Percentiles rank a stretch among this genome's conserved stretches.
These are phyloP conservation scores for Fusarium sp. DNA, from an alignment of 2,329 filamentous ascomycete genomes.

Conservation along the genomic window DNA sequence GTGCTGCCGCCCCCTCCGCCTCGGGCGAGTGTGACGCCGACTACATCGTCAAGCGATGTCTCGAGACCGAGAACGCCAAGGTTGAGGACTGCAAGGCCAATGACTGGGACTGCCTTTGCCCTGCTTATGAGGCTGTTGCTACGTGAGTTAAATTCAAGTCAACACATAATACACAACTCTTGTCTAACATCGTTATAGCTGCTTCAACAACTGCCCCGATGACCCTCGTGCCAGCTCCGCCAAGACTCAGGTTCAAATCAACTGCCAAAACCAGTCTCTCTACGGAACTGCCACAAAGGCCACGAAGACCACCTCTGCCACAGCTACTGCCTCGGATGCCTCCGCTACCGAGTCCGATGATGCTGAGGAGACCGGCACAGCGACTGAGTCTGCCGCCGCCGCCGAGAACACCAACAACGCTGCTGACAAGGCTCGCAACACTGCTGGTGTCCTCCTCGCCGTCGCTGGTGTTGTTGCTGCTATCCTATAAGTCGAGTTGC, in stretches of 20 bases:
- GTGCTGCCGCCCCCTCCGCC: constrained; percentile 45
- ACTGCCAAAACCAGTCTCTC: constrained; percentile 59
- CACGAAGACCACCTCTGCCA: constrained; percentile 40
- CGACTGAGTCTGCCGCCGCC: constrained; percentile 34
- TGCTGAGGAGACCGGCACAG: constrained; percentile 29
- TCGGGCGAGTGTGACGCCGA: constrained; percentile 56
- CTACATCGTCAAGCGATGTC: constrained; percentile 60
- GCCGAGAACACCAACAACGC: constrained; percentile 44
- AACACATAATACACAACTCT: background rate
- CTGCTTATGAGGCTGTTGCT: constrained; percentile 56
- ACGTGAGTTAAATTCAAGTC: constrained; percentile 53
- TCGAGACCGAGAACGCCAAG: constrained; percentile 55
- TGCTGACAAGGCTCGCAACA: constrained; percentile 48
- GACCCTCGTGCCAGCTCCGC: constrained; percentile 53
- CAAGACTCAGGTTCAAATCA: constrained; percentile 54
- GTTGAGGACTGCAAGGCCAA: constrained; percentile 51
- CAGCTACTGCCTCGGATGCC: constrained; percentile 31
- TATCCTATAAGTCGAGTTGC: constrained; percentile 47
- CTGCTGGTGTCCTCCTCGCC: constrained; percentile 51
- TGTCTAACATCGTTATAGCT: constrained; percentile 49
- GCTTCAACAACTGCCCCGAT: constrained; percentile 68
- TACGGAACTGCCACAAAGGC: constrained; percentile 52
- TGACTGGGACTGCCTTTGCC: constrained; percentile 62
- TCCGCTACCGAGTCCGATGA: constrained; percentile 36
- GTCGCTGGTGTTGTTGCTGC: constrained; percentile 54